Percentiles rank a stretch among this genome's conserved stretches.
phyloP scores from a whole-genome alignment of 2,329 filamentous ascomycete species.

The Paracamarosporium sp. region DNA sequence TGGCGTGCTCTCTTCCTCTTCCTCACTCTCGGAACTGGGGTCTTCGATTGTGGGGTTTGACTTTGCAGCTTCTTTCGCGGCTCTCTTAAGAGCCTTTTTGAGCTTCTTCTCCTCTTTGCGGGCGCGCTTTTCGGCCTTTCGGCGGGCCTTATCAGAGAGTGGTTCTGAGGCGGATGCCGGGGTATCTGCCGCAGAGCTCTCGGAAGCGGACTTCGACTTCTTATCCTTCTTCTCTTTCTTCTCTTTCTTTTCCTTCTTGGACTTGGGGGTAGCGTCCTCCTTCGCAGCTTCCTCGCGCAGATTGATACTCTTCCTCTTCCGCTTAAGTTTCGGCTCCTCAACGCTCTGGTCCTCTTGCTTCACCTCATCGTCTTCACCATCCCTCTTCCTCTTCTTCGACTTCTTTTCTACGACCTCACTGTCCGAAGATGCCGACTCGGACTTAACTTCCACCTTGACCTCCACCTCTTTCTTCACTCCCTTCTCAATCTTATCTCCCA shows the following conservation, averaged over 20 bases:
- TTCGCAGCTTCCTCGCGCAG: conserved; percentile 36
- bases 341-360: conserved; percentile 33
- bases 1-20: conserved; percentile 34
- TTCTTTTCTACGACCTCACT: conserved; percentile 39
- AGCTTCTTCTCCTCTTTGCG: conserved; percentile 53
- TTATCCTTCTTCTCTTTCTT: conserved; percentile 43
- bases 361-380: conserved; percentile 34
- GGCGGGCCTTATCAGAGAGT: conserved; percentile 51
- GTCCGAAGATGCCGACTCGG: conserved; percentile 43
- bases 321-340: conserved; percentile 41
- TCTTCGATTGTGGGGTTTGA: conserved; percentile 30
- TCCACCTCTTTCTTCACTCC: conserved; percentile 53
- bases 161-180: conserved; percentile 34
- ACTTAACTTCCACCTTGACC: conserved; percentile 52
- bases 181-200: conserved; percentile 23
- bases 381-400: conserved; percentile 43
- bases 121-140: conserved; percentile 52
- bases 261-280: conserved; percentile 25
- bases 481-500: conserved; percentile 63
- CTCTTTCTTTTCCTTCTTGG: conserved; percentile 45
- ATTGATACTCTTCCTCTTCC: conserved; percentile 46
- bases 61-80: conserved; percentile 50
- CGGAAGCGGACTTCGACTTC: conserved; percentile 22
- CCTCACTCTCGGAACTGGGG: conserved; percentile 34
- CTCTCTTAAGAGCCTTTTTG: conserved; percentile 57